Base-by-base conservation (phyloP, 257 asterid species). In the Echites panduratus region DNA sequence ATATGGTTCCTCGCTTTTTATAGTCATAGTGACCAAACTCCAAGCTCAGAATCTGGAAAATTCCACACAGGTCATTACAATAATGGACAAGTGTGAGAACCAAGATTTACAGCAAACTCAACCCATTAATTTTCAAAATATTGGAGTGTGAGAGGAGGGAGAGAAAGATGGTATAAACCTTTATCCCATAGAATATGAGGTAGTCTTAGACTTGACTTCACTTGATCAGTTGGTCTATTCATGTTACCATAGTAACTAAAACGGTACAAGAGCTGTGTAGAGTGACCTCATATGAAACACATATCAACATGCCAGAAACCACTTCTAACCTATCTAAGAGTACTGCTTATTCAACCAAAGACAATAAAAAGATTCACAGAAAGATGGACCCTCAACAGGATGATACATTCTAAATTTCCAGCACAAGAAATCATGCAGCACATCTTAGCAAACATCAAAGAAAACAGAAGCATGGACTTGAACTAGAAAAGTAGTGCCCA, bases 21-120 rank as follows among this genome's bases (percentile, higher is more conserved):
- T 82, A 87, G 79, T 93, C 98, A 74, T 93, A 93, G 78, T 93
- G 97, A 66, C 87, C 85, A 81, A 93, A 93, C 84, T 93, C 98
- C 88, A 93, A 78, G 67, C 74, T 83, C 73, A 86, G 84, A 75
- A 90, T 85, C 98, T 93, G 89, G 35, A 65, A 56, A 32, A 65
- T 47, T 26, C 63, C 70, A 59, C 5, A 41, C 26, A 43, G 27
- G 67, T 26, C 53, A 61, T 57, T 45, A 27, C 32, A 22, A 45
- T 2, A 16, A 22, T 54, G 70, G 8, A 35, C 52, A 65, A 35
- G 49, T 66, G 38, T 12, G 13, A 50, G 38, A 50, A 67, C 9
- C 57, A 44, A 16, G 58, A 27, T 48, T 45, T 24, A 26, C 12
- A 27, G 54, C 24, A 29, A 61, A 63, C 4, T 29, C 19, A 64